Evolutionary conservation across 2,329 filamentous ascomycete genomes (phyloP), one percentile per base, ranked within the genome.

Genomic region (Ploettnerulaceae sp.): DNA sequence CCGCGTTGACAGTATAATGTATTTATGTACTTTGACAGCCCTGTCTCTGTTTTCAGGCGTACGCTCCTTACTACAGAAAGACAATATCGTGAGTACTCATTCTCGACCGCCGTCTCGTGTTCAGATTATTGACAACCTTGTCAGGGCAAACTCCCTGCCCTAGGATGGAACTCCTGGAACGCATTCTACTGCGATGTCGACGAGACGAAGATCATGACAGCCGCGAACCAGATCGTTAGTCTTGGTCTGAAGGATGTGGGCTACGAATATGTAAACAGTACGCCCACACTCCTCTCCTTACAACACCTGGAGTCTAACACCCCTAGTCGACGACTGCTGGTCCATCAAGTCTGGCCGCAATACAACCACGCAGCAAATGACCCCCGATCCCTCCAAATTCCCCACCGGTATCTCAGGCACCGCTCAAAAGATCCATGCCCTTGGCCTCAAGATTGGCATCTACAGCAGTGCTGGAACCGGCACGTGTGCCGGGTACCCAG

Each of bases 391-490:
- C 0, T 58, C 53, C 2, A 76, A 72, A 47, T 84, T 83, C 48
- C 80, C 81, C 0, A 64, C 71, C 14, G 81, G 80, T 0, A 79
- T 84, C 49, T 68, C 68, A 7, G 70, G 72, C 0, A 61, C 75
- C 1, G 77, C 77, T 1, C 63, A 73, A 18, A 58, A 74, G 47
- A 69, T 83, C 15, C 80, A 84, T 49, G 63, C 56, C 2, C 57
- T 79, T 51, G 77, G 76, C 2, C 57, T 84, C 34, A 84, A 83
- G 58, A 65, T 82, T 7, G 81, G 81, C 1, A 81, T 84, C 47
- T 84, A 84, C 57, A 74, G 74, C 54, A 74, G 73, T 59, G 75
- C 74, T 0, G 75, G 75, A 32, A 67, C 46, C 6, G 17, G 45
- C 18, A 58, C 57, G 5, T 58, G 55, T 25, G 50, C 32, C n/a